Percentiles rank a stretch among this genome's conserved stretches.
Conservation (phyloP, 129 eudicot species). For the Artemisia tridentata region DNA sequence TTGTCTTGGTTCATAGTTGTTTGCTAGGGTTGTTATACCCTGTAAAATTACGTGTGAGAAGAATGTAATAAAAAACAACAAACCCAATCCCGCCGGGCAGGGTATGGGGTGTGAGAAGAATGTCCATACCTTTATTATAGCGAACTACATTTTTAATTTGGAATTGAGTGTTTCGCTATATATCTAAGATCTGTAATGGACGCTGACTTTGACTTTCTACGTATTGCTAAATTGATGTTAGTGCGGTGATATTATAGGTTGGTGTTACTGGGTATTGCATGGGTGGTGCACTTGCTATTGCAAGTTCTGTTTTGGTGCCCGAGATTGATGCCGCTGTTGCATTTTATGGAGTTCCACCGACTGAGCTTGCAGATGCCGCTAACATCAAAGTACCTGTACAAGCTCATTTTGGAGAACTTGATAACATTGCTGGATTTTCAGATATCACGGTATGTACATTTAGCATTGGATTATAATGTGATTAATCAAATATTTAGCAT, state of each 20-base stretch:
- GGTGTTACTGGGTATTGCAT: constrained; percentile 97
- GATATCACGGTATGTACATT: constrained; percentile 61
- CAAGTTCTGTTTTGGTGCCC: constrained; percentile 79
- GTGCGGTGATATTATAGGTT: constrained; percentile 42
- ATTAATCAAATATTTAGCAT: neutral
- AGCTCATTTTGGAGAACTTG: constrained; percentile 94
- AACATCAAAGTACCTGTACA: constrained; percentile 79
- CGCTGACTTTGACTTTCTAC: neutral
- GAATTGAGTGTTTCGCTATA: neutral
- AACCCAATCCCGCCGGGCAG: too few relatives aligned
- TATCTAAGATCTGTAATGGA: neutral
- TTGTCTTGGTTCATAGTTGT: neutral
- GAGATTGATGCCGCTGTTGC: constrained; percentile 85
- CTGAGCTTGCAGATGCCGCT: constrained; percentile 81
- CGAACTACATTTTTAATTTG: neutral
- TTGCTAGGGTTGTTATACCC: neutral
- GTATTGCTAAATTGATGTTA: neutral
- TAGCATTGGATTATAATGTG: neutral
- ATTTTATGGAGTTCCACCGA: constrained; percentile 89
- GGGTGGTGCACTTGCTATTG: constrained; percentile 98
- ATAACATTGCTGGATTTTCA: constrained; percentile 69
- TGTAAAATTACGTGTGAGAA: neutral
- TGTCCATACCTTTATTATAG: neutral
- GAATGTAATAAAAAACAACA: too few relatives aligned
- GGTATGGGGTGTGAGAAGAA: neutral